phyloP scores from a whole-genome alignment of 2,329 filamentous ascomycete genomes.

The Trichoderma gracile region DNA sequence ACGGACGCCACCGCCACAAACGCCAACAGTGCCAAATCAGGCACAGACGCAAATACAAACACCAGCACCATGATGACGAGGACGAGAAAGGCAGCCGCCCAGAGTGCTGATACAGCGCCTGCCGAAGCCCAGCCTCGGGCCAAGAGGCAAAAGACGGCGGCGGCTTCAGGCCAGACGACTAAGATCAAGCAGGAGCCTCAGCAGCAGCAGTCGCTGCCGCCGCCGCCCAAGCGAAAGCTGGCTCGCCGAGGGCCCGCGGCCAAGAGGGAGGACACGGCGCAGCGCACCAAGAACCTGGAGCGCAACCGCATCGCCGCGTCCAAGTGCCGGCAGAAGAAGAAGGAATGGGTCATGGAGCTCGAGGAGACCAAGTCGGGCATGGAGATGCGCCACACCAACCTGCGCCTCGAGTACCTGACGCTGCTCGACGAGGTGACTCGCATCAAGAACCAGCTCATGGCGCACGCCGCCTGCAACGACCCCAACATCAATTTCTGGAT shows the following conservation, averaged over 20 bases:
- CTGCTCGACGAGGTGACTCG: constrained; percentile 48
- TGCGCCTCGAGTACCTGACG: constrained; percentile 47
- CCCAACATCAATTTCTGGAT: constrained; percentile 56
- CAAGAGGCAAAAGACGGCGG: constrained; percentile 22
- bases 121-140: constrained; percentile 2
- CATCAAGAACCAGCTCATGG: constrained; percentile 55
- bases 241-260: neutral
- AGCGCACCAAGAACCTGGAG: constrained; percentile 62
- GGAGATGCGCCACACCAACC: constrained; percentile 46
- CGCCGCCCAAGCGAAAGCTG: constrained; percentile 6
- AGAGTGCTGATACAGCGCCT: neutral
- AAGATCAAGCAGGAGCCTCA: constrained; percentile 11
- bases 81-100: constrained; percentile 8
- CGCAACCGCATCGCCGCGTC: constrained; percentile 72
- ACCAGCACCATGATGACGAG: constrained; percentile 8
- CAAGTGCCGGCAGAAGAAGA: constrained; percentile 71
- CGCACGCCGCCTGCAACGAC: constrained; percentile 54
- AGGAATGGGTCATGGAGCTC: constrained; percentile 53
- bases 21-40: too few relatives aligned
- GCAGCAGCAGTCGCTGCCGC: neutral
- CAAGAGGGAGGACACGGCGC: constrained; percentile 17
- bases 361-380: constrained; percentile 48
- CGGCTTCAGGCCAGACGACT: neutral
- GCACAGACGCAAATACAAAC: too few relatives aligned
- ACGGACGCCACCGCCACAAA: too few relatives aligned